Evolutionary conservation across 2,329 filamentous ascomycete genomes (phyloP).

Genomic region (Fonsecaea pedrosoi): DNA sequence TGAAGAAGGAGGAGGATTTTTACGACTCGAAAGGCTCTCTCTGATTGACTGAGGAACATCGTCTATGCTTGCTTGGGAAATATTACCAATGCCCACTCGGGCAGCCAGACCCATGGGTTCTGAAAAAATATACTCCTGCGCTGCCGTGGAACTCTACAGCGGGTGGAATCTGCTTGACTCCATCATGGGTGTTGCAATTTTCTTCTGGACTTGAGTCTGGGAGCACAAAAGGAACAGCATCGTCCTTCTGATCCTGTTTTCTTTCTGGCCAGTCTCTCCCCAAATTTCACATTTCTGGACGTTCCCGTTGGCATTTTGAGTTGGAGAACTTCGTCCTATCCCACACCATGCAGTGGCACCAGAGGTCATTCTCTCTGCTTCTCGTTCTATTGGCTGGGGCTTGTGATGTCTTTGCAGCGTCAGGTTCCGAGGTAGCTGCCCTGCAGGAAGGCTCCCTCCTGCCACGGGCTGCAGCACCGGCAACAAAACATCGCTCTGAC

Average conservation of each 20-base stretch:
- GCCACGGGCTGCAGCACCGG: neutral
- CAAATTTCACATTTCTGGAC: neutral
- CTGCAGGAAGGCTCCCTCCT: neutral
- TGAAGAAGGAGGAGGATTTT: neutral
- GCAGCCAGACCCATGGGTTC: neutral
- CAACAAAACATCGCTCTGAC: conserved; percentile 1
- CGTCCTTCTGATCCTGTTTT: neutral
- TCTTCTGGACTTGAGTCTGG: neutral
- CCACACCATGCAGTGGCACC: neutral
- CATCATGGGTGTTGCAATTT: neutral
- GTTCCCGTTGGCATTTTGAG: neutral
- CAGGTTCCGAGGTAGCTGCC: neutral
- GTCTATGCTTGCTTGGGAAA: neutral
- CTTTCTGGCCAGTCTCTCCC: neutral
- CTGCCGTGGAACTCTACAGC: neutral
- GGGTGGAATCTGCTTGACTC: neutral
- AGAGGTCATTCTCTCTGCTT: neutral
- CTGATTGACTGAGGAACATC: neutral
- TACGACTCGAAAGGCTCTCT: neutral
- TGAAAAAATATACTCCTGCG: neutral
- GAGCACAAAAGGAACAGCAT: conserved; percentile 2
- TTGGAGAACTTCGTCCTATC: neutral
- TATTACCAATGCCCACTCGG: neutral
- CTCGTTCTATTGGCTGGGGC: neutral
- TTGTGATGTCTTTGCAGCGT: neutral